Evolutionary conservation across 352 stramenopile species (phyloP), one percentile per base, ranked within the genome.

Genomic region (Halophytophthora polymorphica): DNA sequence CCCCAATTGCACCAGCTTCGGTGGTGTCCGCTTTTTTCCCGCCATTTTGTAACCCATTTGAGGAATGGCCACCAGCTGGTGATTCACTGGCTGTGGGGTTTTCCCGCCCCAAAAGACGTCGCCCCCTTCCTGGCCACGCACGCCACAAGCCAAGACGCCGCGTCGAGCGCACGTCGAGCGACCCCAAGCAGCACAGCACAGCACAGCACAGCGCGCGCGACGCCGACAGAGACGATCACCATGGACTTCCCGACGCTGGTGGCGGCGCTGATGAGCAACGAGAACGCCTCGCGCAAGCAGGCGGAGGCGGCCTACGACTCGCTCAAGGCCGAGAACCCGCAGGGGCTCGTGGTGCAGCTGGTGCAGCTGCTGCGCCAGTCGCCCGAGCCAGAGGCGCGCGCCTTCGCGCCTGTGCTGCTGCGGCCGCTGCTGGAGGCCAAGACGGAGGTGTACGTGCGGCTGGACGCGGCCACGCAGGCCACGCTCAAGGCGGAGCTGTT

Each of bases 211-310:
- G 33, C 1, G 4, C 28, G 25, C 25, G 8, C 25, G 25, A 31
- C 25, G 31, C 34, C 45, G 25, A 45, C 43, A 49, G 22, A 49
- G 23, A 12, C 10, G 15, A 48, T 0, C 50, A 54, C 34, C 46
- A 90, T 90, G 79, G 77, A 90, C 71, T 90, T 90, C 61, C 60
- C 63, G 35, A 64, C 72, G 58, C 77, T 92, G 44, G 71, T 90
- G 54, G 74, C 70, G 53, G 77, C 82, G 70, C 77, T 92, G 35
- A 81, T 83, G 68, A 73, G 74, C 70, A 88, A 73, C 50, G 82
- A 92, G 71, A 89, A 90, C 51, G 54, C 56, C 7, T 64, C 66
- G 52, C 82, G 82, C 59, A 85, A 86, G 69, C 71, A 83, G 48
- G 82, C 84, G 14, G 84, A 94, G 55, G 61, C 74, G n/a, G 69